Evolutionary conservation across 2,329 filamentous ascomycete species (phyloP), one percentile per base, ranked within the genome.

Genomic region (Epichloe amarillans): DNA sequence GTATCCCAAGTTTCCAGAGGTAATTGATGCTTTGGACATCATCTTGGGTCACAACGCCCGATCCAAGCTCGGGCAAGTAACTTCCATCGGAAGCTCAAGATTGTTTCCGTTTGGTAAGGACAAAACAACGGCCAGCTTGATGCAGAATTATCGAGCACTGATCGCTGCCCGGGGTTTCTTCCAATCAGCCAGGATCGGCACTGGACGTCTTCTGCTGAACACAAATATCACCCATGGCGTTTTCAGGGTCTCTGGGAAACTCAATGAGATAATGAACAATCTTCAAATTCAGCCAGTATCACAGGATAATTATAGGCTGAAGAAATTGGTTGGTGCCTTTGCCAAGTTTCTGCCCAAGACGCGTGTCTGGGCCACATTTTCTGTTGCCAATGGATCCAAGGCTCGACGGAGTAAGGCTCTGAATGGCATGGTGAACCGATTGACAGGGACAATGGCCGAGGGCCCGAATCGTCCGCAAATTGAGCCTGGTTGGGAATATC

Each of bases 171-270:
- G 76, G 15, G 77, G 77, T 1, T 79, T 75, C 56, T 79, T 79
- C 51, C 74, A 77, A 57, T 79, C 75, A 35, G 68, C 73, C 3
- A 73, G 76, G 5, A 65, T 75, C 0, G 72, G 72, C 0, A 80
- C 77, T 0, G 76, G 75, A 2, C 67, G 75, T 0, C 57, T 80
- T 1, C 67, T 81, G 0, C 62, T 80, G 26, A 81, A 81, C 53
- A 66, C 69, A 45, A 80, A 81, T 51, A 72, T 78, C 10, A 73
- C 73, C 0, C 72, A 79, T 54, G 73, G 71, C 3, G 68, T 78
- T 17, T 80, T 80, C 60, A 72, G 69, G 11, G 59, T 64, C 3
- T 55, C 62, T 2, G 68, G 72, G 2, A 53, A 52, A 0, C 55
- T 76, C 2, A 55, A 57, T 1, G 53, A 64, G 0, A 54, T 75